Base-by-base conservation (phyloP, 352 stramenopile genomes). In the Pythium dissotocum region DNA sequence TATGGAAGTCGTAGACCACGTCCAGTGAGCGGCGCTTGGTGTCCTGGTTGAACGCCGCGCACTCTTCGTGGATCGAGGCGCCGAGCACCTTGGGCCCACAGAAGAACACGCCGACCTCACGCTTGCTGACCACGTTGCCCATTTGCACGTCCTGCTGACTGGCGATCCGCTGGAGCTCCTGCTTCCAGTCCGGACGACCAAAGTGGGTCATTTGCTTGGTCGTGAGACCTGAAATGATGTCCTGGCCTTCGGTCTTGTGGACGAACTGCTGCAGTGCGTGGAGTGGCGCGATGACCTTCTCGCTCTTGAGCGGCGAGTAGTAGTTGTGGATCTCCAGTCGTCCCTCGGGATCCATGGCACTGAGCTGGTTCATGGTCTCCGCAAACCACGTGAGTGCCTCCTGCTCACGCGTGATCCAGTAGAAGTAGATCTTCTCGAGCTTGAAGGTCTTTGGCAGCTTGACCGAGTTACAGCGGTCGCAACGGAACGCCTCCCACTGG, bases 321-420 rank as follows among this genome's bases (percentile, higher is more conserved):
- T 91, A 95, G 63, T 93, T 91, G 70, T 93, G 86, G 58, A 93
- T 89, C 70, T 93, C 82, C 8, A 95, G 63, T 2, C 85, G 76
- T 58, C 88, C 78, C 52, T 91, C 86, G 35, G 73, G 78, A 67
- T 93, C 87, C 74, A 88, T 77, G 55, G 84, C 74, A 44, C 75
- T 88, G 35, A 94, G 70, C 49, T 93, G 76, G 73, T 94, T 90
- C 81, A 95, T 90, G 0, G 87, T 89, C 38, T 90, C 79, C 0
- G 71, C 75, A 58, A 95, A 94, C 88, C 85, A 94, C 28, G 73
- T 79, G 28, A 95, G 79, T 21, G 79, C 72, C 42, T 91, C 71
- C 49, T 91, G 84, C 58, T 94, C 82, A 16, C 85, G 79, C 5
- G 80, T 91, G 70, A 86, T 80, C 87, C 87, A 95, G 70, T 91